These are phyloP conservation scores for Penicillium brevicompactum DNA, from an alignment of 2,329 filamentous ascomycete genomes.

Conservation along the genomic window DNA sequence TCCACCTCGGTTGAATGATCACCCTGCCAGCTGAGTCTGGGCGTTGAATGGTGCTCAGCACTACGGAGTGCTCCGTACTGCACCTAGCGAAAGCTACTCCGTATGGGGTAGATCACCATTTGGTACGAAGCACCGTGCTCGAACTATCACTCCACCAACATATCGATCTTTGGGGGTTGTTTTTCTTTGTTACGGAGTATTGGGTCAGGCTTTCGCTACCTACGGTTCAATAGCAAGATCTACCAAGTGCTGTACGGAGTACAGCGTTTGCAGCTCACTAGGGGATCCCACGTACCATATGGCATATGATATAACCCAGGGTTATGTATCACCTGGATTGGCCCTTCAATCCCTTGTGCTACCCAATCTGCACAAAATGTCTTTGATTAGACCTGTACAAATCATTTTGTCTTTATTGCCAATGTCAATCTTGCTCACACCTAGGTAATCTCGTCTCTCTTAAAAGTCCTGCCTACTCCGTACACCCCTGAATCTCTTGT, in stretches of 20 bases:
- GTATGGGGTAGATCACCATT: too few species aligned
- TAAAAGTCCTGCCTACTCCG: background rate
- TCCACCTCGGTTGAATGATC: background rate
- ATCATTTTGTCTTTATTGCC: constrained; percentile 15
- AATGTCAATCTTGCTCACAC: constrained; percentile 18
- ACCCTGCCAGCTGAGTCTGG: too few species aligned
- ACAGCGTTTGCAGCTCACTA: constrained; percentile 2
- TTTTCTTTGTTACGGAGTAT: background rate
- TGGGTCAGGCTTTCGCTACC: too few species aligned
- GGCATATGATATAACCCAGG: background rate
- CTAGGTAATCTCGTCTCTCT: background rate
- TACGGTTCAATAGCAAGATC: too few species aligned
- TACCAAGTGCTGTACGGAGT: background rate
- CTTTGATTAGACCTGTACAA: constrained; percentile 26
- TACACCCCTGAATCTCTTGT: background rate
- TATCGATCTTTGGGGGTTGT: background rate
- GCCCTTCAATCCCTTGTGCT: constrained; percentile 7
- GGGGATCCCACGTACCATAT: constrained; percentile 8
- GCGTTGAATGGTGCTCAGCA: background rate
- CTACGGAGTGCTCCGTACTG: background rate
- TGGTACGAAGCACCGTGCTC: too few species aligned
- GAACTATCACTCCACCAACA: background rate
- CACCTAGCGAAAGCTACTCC: background rate
- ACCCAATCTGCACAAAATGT: constrained; percentile 21
- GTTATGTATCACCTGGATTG: constrained; percentile 2